Conservation (phyloP, 2,329 filamentous ascomycete species). For the Aspergillus vadensis region DNA sequence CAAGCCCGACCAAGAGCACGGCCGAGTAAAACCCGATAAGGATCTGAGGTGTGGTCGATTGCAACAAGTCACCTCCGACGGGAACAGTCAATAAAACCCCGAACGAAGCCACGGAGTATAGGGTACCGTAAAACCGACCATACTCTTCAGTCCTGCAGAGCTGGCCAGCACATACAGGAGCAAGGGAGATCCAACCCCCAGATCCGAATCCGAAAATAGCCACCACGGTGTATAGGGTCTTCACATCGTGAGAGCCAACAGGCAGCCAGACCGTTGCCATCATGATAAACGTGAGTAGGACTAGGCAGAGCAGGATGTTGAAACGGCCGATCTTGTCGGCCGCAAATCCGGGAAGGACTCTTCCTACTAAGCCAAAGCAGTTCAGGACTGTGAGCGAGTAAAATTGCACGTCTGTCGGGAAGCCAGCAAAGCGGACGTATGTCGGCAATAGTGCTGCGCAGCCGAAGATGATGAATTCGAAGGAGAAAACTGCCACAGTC, state of each 20-base stretch:
- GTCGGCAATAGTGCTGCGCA: constrained; percentile 52
- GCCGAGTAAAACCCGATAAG: constrained; percentile 52
- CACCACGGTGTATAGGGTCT: constrained; percentile 48
- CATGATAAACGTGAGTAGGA: constrained; percentile 40
- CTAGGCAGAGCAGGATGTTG: constrained; percentile 46
- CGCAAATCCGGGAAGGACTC: constrained; percentile 47
- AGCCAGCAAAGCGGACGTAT: constrained; percentile 43
- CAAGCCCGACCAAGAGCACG: constrained; percentile 40
- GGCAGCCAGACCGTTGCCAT: constrained; percentile 51
- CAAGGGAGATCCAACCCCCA: constrained; percentile 51
- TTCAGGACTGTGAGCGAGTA: constrained; percentile 51
- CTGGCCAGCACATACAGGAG: constrained; percentile 50
- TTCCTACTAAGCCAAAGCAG: constrained; percentile 46
- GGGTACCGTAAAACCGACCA: constrained; percentile 51
- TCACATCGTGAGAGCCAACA: constrained; percentile 43
- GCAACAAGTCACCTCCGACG: constrained; percentile 49
- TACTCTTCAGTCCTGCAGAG: constrained; percentile 52
- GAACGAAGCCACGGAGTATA: constrained; percentile 51
- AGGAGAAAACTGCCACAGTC: constrained; percentile 46
- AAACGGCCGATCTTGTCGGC: constrained; percentile 51
- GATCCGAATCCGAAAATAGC: constrained; percentile 54
- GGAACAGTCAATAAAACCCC: constrained; percentile 51
- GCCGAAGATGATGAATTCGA: constrained; percentile 55
- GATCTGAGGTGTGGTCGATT: constrained; percentile 47
- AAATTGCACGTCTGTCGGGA: constrained; percentile 45